Conservation (phyloP, 2,329 filamentous ascomycete genomes). For the Calonectria pteridis region DNA sequence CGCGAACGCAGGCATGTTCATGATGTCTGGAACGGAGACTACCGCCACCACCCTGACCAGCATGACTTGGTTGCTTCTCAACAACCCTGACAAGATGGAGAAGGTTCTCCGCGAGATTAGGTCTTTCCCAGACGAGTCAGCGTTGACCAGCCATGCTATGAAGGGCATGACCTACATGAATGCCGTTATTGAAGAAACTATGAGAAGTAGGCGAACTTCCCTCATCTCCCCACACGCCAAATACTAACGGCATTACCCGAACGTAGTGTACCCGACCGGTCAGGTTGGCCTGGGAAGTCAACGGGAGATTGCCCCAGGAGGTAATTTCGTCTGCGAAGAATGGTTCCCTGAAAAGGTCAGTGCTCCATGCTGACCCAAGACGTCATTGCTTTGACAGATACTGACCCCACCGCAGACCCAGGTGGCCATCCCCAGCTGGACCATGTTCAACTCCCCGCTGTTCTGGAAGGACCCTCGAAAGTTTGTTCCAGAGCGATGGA, state of each 20-base stretch:
- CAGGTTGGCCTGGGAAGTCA: background rate
- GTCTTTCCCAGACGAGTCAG: background rate
- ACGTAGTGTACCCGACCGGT: background rate
- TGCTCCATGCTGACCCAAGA: background rate
- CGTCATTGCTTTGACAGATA: background rate
- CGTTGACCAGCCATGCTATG: background rate
- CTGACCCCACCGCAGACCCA: background rate
- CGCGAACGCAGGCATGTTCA: background rate
- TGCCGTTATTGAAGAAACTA: background rate
- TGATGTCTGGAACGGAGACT: background rate
- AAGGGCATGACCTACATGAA: background rate
- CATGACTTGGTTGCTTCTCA: background rate
- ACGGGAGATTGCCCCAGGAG: background rate
- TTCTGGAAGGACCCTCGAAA: background rate
- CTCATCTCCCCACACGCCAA: background rate
- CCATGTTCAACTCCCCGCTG: background rate
- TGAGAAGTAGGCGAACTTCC: background rate
- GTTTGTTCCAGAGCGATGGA: background rate
- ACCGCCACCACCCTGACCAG: background rate
- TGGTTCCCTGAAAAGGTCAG: background rate
- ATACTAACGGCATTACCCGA: background rate
- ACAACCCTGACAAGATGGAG: background rate
- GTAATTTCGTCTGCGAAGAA: background rate
- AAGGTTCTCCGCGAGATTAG: background rate
- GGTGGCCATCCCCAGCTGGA: background rate